These are phyloP conservation scores for Crepidotus variabilis DNA, from an alignment of 768 basidiomycete genomes.

Conservation along the genomic window DNA sequence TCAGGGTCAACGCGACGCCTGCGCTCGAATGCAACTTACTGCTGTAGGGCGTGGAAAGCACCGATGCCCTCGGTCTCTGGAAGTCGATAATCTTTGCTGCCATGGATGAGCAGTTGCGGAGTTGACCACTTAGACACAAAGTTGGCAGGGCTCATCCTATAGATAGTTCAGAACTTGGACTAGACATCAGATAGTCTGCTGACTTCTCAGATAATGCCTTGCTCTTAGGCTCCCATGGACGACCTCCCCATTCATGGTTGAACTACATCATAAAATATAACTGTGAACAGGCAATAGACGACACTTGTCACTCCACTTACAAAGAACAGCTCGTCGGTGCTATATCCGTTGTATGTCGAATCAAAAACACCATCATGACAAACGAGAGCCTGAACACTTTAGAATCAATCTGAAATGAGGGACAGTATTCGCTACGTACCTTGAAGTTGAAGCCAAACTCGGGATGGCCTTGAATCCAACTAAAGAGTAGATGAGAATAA, in stretches of 20 bases:
- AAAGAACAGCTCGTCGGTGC: conserved; percentile 91
- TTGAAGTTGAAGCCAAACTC: conserved; percentile 89
- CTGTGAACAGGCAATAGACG: not conserved
- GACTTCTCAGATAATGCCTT: conserved; percentile 55
- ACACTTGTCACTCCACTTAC: conserved; percentile 40
- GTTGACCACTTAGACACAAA: conserved; percentile 84
- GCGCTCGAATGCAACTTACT: conserved; percentile 42
- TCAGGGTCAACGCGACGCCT: not conserved
- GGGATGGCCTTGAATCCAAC: conserved; percentile 95
- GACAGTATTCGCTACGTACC: conserved; percentile 18
- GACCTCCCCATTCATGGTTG: conserved; percentile 84
- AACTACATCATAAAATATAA: conserved; percentile 43
- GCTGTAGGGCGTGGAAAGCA: conserved; percentile 82
- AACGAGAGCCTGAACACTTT: conserved; percentile 54
- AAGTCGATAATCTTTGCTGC: conserved; percentile 85
- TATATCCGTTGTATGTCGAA: conserved; percentile 73
- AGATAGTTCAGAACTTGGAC: not conserved
- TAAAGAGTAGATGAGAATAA: conserved; percentile 23
- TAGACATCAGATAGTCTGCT: conserved; percentile 14
- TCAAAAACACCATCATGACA: conserved; percentile 94
- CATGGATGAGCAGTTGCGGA: conserved; percentile 81
- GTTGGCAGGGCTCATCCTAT: conserved; percentile 74
- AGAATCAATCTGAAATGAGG: not conserved
- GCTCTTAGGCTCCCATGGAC: conserved; percentile 67
- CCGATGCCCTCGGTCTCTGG: conserved; percentile 82